These are phyloP conservation scores for Drosera capensis DNA, from an alignment of 148 eudicot species.

Conservation along the genomic window DNA sequence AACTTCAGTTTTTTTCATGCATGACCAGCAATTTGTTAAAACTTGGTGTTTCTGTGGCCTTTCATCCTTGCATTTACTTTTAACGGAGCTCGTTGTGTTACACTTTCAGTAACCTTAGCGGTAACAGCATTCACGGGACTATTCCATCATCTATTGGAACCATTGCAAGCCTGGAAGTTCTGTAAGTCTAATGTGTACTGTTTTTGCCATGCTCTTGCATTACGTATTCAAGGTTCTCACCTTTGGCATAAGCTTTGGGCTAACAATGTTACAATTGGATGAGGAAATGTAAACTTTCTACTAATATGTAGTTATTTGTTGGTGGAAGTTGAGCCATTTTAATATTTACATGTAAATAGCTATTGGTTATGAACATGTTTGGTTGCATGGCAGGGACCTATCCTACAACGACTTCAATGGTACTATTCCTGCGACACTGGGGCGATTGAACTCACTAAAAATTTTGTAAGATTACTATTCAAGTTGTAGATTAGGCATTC, in stretches of 20 bases:
- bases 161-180: slow-evolving; percentile 34
- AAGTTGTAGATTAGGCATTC: not conserved
- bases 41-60: too few relatives aligned
- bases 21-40: too few relatives aligned
- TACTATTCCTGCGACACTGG: slow-evolving; percentile 83
- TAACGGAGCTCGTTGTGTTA: slow-evolving; percentile 1
- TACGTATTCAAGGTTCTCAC: too few relatives aligned
- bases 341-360: not conserved
- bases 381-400: slow-evolving; percentile 59
- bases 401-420: slow-evolving; percentile 86
- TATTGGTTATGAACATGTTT: slow-evolving; percentile 1
- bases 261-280: too few relatives aligned
- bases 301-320: too few relatives aligned
- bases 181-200: slow-evolving; percentile 37
- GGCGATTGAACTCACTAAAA: slow-evolving; percentile 49
- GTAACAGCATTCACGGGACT: slow-evolving; percentile 70
- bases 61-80: too few relatives aligned
- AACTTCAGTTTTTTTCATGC: too few relatives aligned
- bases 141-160: slow-evolving; percentile 75
- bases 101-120: slow-evolving; percentile 76
- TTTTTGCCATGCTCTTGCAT: not conserved
- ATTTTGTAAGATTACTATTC: slow-evolving; percentile 48
- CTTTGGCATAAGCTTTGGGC: too few relatives aligned
- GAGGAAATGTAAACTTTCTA: too few relatives aligned
- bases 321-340: too few relatives aligned